Conservation (phyloP, 2,329 filamentous ascomycete genomes). For the Colletotrichum sp. region DNA sequence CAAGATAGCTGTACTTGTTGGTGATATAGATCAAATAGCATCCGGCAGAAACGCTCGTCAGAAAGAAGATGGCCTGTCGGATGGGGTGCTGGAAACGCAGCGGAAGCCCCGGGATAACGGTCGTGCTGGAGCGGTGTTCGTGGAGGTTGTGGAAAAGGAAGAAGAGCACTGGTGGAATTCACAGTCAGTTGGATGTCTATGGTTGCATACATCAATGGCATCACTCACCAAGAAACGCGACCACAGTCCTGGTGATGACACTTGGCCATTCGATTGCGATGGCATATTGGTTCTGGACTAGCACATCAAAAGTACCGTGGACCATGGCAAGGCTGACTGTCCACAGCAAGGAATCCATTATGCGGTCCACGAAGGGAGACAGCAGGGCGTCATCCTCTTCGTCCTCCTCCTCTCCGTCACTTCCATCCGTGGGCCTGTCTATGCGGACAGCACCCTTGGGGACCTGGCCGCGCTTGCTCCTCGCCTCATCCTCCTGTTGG, state of each 20-base stretch:
- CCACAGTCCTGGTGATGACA: slow-evolving; percentile 56
- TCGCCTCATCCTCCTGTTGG: slow-evolving; percentile 49
- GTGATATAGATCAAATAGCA: slow-evolving; percentile 83
- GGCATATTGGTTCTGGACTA: slow-evolving; percentile 82
- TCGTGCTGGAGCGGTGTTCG: slow-evolving; percentile 52
- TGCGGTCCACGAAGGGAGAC: slow-evolving; percentile 51
- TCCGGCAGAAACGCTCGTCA: slow-evolving; percentile 65
- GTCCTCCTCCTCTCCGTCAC: slow-evolving; percentile 27
- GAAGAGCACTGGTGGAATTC: slow-evolving; percentile 50
- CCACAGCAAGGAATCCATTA: slow-evolving; percentile 64
- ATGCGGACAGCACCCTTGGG: slow-evolving; percentile 19
- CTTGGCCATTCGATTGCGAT: slow-evolving; percentile 65
- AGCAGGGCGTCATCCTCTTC: slow-evolving; percentile 37
- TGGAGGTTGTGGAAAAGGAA: slow-evolving; percentile 63
- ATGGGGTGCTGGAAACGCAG: slow-evolving; percentile 48
- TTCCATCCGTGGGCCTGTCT: slow-evolving; percentile 12
- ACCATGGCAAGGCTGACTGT: slow-evolving; percentile 69
- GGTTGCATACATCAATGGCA: background rate
- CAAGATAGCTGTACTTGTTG: slow-evolving; percentile 81
- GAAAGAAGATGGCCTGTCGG: slow-evolving; percentile 68
- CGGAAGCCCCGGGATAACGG: slow-evolving; percentile 55
- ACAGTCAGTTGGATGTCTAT: background rate
- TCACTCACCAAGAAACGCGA: slow-evolving; percentile 57
- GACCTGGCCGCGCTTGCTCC: slow-evolving; percentile 30
- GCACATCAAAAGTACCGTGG: slow-evolving; percentile 76